Percentiles rank a stretch among this genome's conserved stretches.
These are phyloP conservation scores for Colletotrichum phormii DNA, from an alignment of 2,329 filamentous ascomycete species.

Conservation along the genomic window DNA sequence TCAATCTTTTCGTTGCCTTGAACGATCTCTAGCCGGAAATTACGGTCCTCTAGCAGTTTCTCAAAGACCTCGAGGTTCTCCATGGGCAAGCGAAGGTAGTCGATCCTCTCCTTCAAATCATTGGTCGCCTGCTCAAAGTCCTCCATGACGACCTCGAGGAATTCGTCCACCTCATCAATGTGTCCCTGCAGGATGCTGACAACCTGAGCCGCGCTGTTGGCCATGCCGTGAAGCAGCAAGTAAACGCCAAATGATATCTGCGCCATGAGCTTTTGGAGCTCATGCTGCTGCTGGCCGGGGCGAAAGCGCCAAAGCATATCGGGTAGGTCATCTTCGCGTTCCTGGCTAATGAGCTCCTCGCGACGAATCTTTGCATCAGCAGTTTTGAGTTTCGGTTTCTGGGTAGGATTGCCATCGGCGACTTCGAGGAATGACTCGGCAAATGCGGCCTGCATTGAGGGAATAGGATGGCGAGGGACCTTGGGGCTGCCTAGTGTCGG, in stretches of 20 bases:
- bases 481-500: conserved; percentile 24
- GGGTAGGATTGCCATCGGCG: conserved; percentile 57
- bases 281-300: conserved; percentile 82
- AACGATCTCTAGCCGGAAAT: conserved; percentile 84
- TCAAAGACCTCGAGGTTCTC: conserved; percentile 87
- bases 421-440: conserved; percentile 84
- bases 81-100: conserved; percentile 84
- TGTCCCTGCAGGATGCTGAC: conserved; percentile 90
- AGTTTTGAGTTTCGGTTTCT: conserved; percentile 65
- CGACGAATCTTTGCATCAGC: conserved; percentile 72
- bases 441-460: conserved; percentile 83
- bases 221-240: conserved; percentile 83
- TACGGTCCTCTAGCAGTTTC: conserved; percentile 85
- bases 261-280: conserved; percentile 88
- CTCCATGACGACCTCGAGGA: conserved; percentile 86
- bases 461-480: conserved; percentile 73
- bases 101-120: conserved; percentile 84
- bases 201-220: conserved; percentile 89
- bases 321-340: conserved; percentile 76
- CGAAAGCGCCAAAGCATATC: conserved; percentile 81
- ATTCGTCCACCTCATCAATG: conserved; percentile 93
- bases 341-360: conserved; percentile 75
- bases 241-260: conserved; percentile 96
- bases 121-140: conserved; percentile 83
- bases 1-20: conserved; percentile 93